Percentiles rank a stretch among this genome's conserved stretches.
Conservation (phyloP, 2,329 filamentous ascomycete genomes). For the Piedraia hortae region DNA sequence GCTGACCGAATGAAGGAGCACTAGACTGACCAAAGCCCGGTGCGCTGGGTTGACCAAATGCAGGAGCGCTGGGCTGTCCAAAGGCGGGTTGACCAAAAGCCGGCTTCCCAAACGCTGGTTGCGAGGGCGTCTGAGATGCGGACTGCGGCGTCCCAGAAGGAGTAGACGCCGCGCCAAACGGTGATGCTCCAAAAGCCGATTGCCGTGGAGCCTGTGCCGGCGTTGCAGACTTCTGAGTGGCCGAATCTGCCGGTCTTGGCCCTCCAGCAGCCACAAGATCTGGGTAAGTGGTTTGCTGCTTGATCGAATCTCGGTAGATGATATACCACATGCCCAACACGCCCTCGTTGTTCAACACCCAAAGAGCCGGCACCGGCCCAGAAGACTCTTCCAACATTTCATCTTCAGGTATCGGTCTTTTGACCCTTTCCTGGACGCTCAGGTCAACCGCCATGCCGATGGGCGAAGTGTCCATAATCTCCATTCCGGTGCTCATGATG, state of each 20-base stretch:
- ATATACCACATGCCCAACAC: conserved; percentile 73
- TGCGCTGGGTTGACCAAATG: conserved; percentile 3
- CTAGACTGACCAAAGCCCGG: conserved; percentile 3
- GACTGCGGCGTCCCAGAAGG: not conserved
- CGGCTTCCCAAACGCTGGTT: conserved; percentile 1
- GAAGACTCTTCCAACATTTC: conserved; percentile 53
- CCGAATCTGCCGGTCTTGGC: conserved; percentile 2
- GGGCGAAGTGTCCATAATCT: conserved; percentile 51
- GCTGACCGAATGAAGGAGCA: conserved; percentile 2
- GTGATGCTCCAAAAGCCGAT: conserved; percentile 1
- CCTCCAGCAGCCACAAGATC: conserved; percentile 27
- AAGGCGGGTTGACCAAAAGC: conserved; percentile 1
- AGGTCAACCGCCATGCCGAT: conserved; percentile 57
- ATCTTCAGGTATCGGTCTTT: conserved; percentile 18
- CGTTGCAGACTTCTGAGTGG: conserved; percentile 1
- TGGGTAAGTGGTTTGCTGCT: conserved; percentile 42
- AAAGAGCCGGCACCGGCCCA: conserved; percentile 54
- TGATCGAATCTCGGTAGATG: conserved; percentile 66
- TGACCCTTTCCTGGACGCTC: conserved; percentile 13
- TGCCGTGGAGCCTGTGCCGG: not conserved
- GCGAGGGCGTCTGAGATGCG: not conserved
- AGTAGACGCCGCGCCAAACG: conserved; percentile 1
- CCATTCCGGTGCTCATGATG: conserved; percentile 35
- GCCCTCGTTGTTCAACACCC: conserved; percentile 73
- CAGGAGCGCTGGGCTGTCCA: conserved; percentile 5